phyloP scores from a whole-genome alignment of 305 asterid species.

The Salvia sclarea region DNA sequence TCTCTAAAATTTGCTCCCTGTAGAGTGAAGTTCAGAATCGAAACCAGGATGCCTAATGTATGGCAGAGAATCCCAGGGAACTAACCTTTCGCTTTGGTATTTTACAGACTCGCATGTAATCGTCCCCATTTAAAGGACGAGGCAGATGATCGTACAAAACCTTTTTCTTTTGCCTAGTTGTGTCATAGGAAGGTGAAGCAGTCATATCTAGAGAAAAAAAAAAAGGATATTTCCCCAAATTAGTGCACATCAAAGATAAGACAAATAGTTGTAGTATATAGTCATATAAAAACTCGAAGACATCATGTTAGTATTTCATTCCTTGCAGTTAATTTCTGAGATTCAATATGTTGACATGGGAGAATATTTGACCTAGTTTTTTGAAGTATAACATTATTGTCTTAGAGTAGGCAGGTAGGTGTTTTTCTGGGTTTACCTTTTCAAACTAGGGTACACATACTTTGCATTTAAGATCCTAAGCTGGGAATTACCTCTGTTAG shows the following conservation, averaged over 20 bases:
- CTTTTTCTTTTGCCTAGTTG: constrained; percentile 35
- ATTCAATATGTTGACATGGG: not conserved
- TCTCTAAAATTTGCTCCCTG: constrained; percentile 85
- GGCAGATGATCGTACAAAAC: constrained; percentile 69
- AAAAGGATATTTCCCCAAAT: no score
- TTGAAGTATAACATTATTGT: not conserved
- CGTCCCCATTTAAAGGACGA: constrained; percentile 51
- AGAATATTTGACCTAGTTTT: not conserved
- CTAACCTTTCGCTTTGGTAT: constrained; percentile 77
- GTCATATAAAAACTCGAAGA: constrained; percentile 7
- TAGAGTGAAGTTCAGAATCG: constrained; percentile 34
- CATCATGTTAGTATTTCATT: no score
- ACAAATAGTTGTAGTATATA: no score
- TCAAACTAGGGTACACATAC: not conserved
- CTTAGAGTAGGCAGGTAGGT: no score
- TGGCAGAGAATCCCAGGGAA: constrained; percentile 15
- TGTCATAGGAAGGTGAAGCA: constrained; percentile 44
- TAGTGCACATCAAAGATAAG: no score
- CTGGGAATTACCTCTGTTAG: not conserved
- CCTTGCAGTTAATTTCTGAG: no score
- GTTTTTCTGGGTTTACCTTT: no score
- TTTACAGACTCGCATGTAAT: constrained; percentile 65
- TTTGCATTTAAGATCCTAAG: not conserved
- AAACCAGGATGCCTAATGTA: constrained; percentile 22
- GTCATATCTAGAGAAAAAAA: constrained; percentile 54